Evolutionary conservation across 495 filamentous ascomycete species (phyloP).

Genomic region (Penicillium bialowiezense): DNA sequence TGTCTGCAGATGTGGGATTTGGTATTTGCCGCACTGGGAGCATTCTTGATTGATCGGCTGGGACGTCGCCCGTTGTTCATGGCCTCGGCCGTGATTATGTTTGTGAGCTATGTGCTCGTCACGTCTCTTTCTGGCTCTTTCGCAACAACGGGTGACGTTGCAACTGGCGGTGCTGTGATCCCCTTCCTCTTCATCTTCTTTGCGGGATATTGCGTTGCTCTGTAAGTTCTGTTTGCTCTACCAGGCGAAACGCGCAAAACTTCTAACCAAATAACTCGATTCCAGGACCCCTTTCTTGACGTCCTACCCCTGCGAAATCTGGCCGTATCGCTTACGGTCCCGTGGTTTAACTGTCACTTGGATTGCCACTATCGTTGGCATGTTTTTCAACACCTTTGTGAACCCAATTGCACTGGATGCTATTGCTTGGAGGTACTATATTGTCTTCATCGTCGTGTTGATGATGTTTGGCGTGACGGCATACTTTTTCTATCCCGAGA

Average conservation of each 20-base stretch:
- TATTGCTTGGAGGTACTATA: background rate
- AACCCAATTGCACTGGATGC: background rate
- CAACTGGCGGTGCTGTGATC: constrained; percentile 51
- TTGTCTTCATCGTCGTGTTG: background rate
- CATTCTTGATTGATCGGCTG: constrained; percentile 51
- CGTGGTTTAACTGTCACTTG: constrained; percentile 62
- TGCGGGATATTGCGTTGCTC: constrained; percentile 55
- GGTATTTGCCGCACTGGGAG: constrained; percentile 50
- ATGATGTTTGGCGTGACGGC: constrained; percentile 31
- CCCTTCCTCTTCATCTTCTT: constrained; percentile 60
- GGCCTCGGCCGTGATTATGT: constrained; percentile 50
- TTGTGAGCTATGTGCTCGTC: constrained; percentile 51
- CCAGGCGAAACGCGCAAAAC: no score
- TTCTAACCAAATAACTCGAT: no score
- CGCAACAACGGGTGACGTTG: constrained; percentile 24
- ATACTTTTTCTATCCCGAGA: background rate
- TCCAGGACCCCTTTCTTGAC: constrained; percentile 56
- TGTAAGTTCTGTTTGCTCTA: constrained; percentile 26
- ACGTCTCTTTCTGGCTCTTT: constrained; percentile 54
- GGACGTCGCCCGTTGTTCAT: constrained; percentile 58
- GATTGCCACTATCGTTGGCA: background rate
- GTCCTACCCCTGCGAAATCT: constrained; percentile 62
- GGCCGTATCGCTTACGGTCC: constrained; percentile 62
- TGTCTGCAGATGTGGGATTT: constrained; percentile 36
- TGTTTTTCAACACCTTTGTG: background rate